A percentile compares a stretch with the other conserved stretches of the same genome.
Conservation (phyloP, 2,329 filamentous ascomycete species). For the Pseudogymnoascus sp. region DNA sequence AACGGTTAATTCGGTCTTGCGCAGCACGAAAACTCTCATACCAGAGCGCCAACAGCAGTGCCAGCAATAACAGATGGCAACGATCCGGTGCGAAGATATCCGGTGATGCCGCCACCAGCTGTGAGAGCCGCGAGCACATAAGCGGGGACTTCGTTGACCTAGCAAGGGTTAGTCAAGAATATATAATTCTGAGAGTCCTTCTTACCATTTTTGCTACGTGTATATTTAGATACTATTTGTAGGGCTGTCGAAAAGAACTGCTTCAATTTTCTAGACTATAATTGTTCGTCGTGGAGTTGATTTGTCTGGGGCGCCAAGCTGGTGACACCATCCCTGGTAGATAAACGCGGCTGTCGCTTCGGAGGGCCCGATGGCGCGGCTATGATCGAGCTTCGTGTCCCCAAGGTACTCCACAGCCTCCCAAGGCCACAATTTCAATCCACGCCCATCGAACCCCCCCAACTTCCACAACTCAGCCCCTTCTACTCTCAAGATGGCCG, state of each 20-base stretch:
- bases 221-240: neutral
- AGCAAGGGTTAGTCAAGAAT: neutral
- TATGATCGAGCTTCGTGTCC: constrained; percentile 25
- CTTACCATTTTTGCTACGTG: neutral
- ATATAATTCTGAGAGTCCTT: neutral
- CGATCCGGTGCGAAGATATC: constrained; percentile 77
- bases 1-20: neutral
- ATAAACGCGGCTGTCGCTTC: constrained; percentile 6
- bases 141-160: constrained; percentile 53
- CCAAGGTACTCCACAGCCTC: constrained; percentile 14
- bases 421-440: constrained; percentile 2
- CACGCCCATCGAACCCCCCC: neutral
- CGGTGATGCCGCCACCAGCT: constrained; percentile 77
- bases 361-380: constrained; percentile 9
- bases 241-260: neutral
- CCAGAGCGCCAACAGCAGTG: constrained; percentile 66
- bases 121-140: constrained; percentile 75
- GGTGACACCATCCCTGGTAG: constrained; percentile 4
- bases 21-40: constrained; percentile 25
- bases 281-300: neutral
- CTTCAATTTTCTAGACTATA: neutral
- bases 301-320: neutral
- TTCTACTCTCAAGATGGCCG: constrained; percentile 36
- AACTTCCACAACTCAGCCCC: constrained; percentile 18
- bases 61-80: constrained; percentile 82